Evolutionary conservation across 2,329 filamentous ascomycete genomes (phyloP).

Genomic region (Gnomoniopsis sp.): DNA sequence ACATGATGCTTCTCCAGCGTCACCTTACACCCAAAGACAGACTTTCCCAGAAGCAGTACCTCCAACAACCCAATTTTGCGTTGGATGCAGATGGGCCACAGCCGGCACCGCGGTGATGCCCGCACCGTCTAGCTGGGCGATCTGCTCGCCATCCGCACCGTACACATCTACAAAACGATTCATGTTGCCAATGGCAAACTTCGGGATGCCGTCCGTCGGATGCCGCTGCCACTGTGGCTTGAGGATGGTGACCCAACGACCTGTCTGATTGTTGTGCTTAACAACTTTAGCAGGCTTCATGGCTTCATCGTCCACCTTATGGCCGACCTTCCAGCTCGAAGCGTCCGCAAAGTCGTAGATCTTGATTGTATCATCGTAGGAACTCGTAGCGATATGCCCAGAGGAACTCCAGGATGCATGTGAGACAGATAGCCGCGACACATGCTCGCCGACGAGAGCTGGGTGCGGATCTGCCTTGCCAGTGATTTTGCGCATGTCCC

Average conservation of each 20-base stretch:
- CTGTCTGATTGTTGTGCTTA: constrained; percentile 92
- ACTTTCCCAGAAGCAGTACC: constrained; percentile 91
- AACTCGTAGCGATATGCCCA: constrained; percentile 85
- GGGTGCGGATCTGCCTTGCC: constrained; percentile 61
- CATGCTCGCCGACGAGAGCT: constrained; percentile 73
- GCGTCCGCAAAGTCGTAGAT: constrained; percentile 75
- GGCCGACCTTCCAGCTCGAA: constrained; percentile 54
- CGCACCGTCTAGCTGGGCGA: constrained; percentile 84
- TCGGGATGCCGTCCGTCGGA: constrained; percentile 75
- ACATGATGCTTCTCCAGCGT: neutral
- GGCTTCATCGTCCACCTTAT: constrained; percentile 53
- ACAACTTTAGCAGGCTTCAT: constrained; percentile 70
- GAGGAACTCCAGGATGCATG: constrained; percentile 86
- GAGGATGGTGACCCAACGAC: constrained; percentile 81
- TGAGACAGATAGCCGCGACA: constrained; percentile 79
- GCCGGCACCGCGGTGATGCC: constrained; percentile 93
- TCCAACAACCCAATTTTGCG: constrained; percentile 84
- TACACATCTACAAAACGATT: constrained; percentile 95
- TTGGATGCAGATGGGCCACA: constrained; percentile 86
- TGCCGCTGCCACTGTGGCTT: constrained; percentile 85
- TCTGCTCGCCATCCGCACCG: constrained; percentile 74
- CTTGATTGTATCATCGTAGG: constrained; percentile 93
- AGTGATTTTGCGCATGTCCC: constrained; percentile 81
- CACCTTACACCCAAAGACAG: constrained; percentile 74
- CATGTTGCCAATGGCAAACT: constrained; percentile 95